Evolutionary conservation across 176 grass and related monocot genomes (phyloP).

Genomic region (Microstegium vimineum): DNA sequence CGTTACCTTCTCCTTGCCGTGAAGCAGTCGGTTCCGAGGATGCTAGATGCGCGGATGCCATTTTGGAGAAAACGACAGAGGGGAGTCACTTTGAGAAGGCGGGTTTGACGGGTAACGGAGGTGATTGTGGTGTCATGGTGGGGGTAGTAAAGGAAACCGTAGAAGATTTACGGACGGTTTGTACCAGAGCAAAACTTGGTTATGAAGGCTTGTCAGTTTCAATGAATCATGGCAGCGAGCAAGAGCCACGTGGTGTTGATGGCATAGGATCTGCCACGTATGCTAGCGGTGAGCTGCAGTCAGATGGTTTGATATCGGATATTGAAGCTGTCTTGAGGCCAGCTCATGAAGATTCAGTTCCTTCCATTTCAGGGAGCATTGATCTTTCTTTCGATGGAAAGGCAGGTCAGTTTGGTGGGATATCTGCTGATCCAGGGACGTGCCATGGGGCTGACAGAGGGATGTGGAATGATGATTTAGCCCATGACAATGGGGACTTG

Average conservation of each 20-base stretch:
- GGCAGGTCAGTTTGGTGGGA: neutral
- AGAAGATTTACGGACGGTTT: neutral
- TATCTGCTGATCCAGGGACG: neutral
- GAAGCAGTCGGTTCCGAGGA: conserved; percentile 15
- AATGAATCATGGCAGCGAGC: neutral
- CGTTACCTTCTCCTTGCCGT: neutral
- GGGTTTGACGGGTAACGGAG: neutral
- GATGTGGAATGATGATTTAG: neutral
- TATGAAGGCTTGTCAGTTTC: neutral
- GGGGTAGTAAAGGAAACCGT: neutral
- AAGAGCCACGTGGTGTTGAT: conserved; percentile 10
- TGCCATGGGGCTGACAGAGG: neutral
- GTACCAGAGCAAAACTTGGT: neutral
- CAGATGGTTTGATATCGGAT: conserved; percentile 15
- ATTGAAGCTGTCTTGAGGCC: neutral
- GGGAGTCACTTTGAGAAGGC: neutral
- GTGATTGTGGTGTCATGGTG: neutral
- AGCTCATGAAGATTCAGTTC: conserved; percentile 15
- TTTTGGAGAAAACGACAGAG: neutral
- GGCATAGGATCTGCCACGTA: neutral
- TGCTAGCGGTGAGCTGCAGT: conserved; percentile 9
- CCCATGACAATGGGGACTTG: neutral
- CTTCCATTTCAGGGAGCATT: conserved; percentile 11
- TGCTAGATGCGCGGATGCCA: neutral
- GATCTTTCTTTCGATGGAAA: conserved; percentile 18